These are phyloP conservation scores for Globisporangium mamillatum DNA, from an alignment of 352 stramenopile species.

Conservation along the genomic window DNA sequence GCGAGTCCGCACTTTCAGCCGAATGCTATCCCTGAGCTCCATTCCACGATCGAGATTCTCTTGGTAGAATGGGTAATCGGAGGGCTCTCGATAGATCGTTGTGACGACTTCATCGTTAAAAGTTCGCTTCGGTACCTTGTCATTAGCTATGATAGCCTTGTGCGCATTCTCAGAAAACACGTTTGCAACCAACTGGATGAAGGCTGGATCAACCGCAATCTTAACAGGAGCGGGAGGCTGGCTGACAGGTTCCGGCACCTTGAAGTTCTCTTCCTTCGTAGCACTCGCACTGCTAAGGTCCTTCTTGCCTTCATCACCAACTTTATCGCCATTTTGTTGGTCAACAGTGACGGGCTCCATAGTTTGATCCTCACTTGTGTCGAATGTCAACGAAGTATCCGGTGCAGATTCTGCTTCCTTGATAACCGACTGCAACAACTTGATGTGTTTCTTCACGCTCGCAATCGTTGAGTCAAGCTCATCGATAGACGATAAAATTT, in stretches of 20 bases:
- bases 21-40: slow-evolving; percentile 49
- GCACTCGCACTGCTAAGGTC: neutral
- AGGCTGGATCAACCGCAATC: slow-evolving; percentile 55
- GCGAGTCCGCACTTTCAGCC: slow-evolving; percentile 55
- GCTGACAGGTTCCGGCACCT: neutral
- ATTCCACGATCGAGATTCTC: slow-evolving; percentile 56
- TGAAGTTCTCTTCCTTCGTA: neutral
- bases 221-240: slow-evolving; percentile 30
- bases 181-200: slow-evolving; percentile 57
- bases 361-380: neutral
- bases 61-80: slow-evolving; percentile 76
- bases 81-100: slow-evolving; percentile 70
- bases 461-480: slow-evolving; percentile 65
- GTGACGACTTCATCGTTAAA: slow-evolving; percentile 43
- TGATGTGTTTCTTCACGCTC: slow-evolving; percentile 71
- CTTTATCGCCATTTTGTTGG: neutral
- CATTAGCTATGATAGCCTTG: slow-evolving; percentile 52
- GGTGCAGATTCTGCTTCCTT: slow-evolving; percentile 27
- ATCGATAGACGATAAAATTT: slow-evolving; percentile 81
- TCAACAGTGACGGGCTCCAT: neutral
- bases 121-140: slow-evolving; percentile 48
- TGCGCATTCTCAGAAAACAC: slow-evolving; percentile 67
- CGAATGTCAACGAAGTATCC: neutral
- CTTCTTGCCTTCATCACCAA: neutral
- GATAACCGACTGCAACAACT: slow-evolving; percentile 43